These are phyloP conservation scores for Marasmius tenuissimus DNA, from an alignment of 1,284 basidiomycete genomes.

Conservation along the genomic window DNA sequence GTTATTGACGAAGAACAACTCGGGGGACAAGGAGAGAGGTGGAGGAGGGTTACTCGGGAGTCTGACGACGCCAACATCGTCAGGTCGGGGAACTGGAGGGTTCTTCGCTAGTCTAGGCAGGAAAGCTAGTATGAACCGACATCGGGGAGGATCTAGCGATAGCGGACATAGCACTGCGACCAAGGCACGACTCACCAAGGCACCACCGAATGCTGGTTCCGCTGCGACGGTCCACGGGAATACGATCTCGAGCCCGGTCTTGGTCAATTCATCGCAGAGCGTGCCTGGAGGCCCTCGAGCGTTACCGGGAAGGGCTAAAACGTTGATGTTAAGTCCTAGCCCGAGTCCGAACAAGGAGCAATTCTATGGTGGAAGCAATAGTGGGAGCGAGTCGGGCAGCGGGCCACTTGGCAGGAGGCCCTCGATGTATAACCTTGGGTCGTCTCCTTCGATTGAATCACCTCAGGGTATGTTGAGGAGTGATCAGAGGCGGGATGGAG, in stretches of 20 bases:
- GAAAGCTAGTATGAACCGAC: conserved; percentile 58
- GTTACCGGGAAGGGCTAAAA: conserved; percentile 61
- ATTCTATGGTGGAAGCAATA: conserved; percentile 1
- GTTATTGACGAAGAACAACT: conserved; percentile 25
- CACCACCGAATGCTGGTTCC: conserved; percentile 30
- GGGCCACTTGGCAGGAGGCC: conserved; percentile 3
- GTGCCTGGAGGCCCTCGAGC: conserved; percentile 79
- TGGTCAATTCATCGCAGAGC: conserved; percentile 42
- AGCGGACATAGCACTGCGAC: neutral
- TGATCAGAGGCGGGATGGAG: neutral
- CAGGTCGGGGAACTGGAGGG: conserved; percentile 44
- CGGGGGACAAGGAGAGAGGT: conserved; percentile 1
- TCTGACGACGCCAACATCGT: conserved; percentile 27
- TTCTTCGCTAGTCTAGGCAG: conserved; percentile 78
- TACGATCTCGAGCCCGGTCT: conserved; percentile 33
- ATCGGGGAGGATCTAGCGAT: conserved; percentile 25
- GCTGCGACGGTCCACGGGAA: conserved; percentile 15
- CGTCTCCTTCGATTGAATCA: neutral
- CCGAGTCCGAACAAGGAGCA: neutral
- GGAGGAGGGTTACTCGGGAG: conserved; percentile 19
- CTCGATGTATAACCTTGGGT: conserved; percentile 12
- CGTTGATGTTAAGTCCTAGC: conserved; percentile 36
- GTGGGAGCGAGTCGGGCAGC: neutral
- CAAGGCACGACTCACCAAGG: conserved; percentile 34
- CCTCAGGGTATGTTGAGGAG: neutral